phyloP scores from a whole-genome alignment of 345 rosid species.

The Populus davidiana region DNA sequence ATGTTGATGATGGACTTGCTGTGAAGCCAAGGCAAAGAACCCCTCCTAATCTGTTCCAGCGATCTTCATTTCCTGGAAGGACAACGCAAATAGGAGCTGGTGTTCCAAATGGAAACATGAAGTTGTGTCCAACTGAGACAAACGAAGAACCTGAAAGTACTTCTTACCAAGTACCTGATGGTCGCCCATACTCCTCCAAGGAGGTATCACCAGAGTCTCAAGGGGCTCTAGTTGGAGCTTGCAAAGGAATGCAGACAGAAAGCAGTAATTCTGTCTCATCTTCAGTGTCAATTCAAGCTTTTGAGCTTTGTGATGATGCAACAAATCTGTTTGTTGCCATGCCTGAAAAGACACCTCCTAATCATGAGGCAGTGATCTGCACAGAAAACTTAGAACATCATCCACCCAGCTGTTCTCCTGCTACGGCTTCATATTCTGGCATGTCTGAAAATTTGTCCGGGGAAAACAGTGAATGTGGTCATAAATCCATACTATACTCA shows the following conservation, averaged over 20 bases:
- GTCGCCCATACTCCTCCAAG: constrained; percentile 20
- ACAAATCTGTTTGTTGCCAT: constrained; percentile 55
- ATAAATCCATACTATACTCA: constrained; percentile 31
- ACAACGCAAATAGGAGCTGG: constrained; percentile 52
- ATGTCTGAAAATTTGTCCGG: constrained; percentile 26
- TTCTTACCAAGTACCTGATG: constrained; percentile 31
- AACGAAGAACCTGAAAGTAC: constrained; percentile 39
- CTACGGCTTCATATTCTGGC: constrained; percentile 26
- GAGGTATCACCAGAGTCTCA: constrained; percentile 39
- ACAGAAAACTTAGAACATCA: constrained; percentile 37
- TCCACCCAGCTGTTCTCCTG: constrained; percentile 32
- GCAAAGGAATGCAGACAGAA: constrained; percentile 59
- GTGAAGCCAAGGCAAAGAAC: constrained; percentile 72
- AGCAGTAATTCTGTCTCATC: constrained; percentile 76
- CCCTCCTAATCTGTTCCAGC: constrained; percentile 59
- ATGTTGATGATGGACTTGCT: constrained; percentile 45
- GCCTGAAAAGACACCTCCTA: constrained; percentile 43
- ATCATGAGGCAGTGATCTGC: constrained; percentile 32
- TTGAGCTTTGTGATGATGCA: constrained; percentile 79
- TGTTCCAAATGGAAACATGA: constrained; percentile 37
- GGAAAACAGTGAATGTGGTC: constrained; percentile 32
- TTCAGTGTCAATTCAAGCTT: constrained; percentile 70
- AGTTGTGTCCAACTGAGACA: constrained; percentile 33
- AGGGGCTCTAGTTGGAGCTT: constrained; percentile 38
- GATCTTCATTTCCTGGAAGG: constrained; percentile 50